Evolutionary conservation across 1,284 basidiomycete species (phyloP), one percentile per base, ranked within the genome.

Genomic region (Rhodotorula glutinis): DNA sequence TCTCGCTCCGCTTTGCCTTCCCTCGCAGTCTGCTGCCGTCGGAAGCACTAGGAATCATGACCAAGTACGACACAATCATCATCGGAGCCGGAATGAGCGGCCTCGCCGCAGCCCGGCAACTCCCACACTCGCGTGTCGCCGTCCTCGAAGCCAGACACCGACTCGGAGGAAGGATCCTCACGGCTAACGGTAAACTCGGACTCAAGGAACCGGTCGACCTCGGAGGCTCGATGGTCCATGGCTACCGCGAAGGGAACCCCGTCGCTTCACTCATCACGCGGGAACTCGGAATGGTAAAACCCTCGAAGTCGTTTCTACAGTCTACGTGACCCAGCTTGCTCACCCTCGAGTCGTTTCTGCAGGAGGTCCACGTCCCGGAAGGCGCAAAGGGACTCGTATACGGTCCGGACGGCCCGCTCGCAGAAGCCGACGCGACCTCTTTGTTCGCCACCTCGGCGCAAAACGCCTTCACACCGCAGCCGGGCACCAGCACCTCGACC

Each of bases 61-160:
- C 40, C 27, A 40, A 29, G 9, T 57, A 53, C 67, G 69, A 71
- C 44, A 53, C 51, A 2, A 1, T 72, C 43, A 58, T 73, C 61
- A 63, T 73, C 17, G 72, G 72, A 2, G 29, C 63, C 0, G 72
- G 72, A 17, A 80, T 84, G 9, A 73, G 82, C 25, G 82, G 81
- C 19, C 77, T 83, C n/a, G 77, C 79, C 1, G 77, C 79, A 30
- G 82, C 82, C 3, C 71, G 77, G 29, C 79, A 79, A 63, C 77
- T 83, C n/a, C 11, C 5, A 4, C 17, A 21, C 17, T 73, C 74
- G 3, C 65, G 79, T 29, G 79, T 88, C 47, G 84, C 82, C 3
- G 78, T 89, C 61, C 79, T 88, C 29, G 88, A 73, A 27, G 72
- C 67, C 0, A 60, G 72, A 2, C 10, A 30, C n/a, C 65, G 72